phyloP scores from a whole-genome alignment of 75 land plant genomes.

The Ceratopteris richardii region DNA sequence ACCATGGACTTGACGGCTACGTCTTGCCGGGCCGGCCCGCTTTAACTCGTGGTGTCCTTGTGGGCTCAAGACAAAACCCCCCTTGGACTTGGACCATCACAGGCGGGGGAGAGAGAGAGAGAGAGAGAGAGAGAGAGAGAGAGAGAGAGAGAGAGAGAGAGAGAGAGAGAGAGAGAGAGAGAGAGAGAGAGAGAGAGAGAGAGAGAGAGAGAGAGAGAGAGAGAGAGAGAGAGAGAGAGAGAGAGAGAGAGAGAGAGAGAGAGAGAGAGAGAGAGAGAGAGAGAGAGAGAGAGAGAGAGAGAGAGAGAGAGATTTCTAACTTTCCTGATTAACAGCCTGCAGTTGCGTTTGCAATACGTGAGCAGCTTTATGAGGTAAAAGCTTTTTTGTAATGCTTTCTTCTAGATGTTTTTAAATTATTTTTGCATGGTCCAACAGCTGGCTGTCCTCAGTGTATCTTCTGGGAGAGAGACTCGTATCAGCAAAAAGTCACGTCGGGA shows the following conservation, averaged over 20 bases:
- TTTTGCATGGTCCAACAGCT: slow-evolving; percentile 28
- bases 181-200: slow-evolving; percentile 8
- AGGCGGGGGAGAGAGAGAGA: no score
- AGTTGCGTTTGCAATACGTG: slow-evolving; percentile 83
- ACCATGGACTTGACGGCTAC: no score
- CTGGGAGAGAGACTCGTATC: slow-evolving; percentile 64
- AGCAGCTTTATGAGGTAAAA: slow-evolving; percentile 83
- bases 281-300: slow-evolving; percentile 8
- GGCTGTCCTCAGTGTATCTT: slow-evolving; percentile 65
- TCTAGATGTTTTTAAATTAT: neutral
- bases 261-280: slow-evolving; percentile 8
- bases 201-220: no score
- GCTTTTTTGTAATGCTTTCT: neutral
- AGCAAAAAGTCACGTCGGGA: slow-evolving; percentile 71
- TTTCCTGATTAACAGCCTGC: slow-evolving; percentile 67
- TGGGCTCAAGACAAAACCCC: no score
- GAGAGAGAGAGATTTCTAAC: slow-evolving; percentile 1
- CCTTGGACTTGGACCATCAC: no score
- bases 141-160: no score
- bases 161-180: slow-evolving; percentile 8
- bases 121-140: no score
- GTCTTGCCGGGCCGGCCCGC: no score
- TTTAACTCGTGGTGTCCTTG: no score
- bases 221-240: no score
- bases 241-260: no score